These are phyloP conservation scores for Coelastrella sp. DNA, from an alignment of 139 green algal genomes.

Conservation along the genomic window DNA sequence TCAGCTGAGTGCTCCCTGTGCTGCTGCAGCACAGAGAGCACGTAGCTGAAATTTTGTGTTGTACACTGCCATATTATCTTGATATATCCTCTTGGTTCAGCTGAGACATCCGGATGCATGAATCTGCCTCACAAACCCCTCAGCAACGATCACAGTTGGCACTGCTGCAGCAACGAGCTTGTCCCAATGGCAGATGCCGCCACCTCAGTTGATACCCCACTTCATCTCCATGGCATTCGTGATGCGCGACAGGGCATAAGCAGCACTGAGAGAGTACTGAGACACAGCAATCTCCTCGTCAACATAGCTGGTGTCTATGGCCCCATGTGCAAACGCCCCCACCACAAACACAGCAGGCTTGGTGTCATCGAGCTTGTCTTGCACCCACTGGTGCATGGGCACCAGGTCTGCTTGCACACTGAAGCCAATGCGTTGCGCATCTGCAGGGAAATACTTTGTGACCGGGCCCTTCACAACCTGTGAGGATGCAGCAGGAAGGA, in stretches of 20 bases:
- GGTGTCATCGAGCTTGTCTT: conserved; percentile 52
- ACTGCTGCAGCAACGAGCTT: no score
- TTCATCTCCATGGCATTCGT: conserved; percentile 92
- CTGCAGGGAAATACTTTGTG: conserved; percentile 83
- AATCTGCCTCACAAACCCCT: no score
- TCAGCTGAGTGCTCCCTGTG: no score
- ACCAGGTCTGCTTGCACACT: conserved; percentile 75
- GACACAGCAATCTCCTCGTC: conserved; percentile 91
- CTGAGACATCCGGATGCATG: no score
- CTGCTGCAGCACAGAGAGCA: no score
- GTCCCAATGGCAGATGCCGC: neutral
- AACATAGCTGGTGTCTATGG: conserved; percentile 87
- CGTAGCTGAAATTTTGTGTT: no score
- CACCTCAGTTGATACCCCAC: conserved; percentile 78
- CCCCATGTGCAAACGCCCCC: conserved; percentile 94
- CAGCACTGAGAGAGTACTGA: conserved; percentile 92
- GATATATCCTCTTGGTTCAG: no score
- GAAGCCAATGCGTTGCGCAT: conserved; percentile 84
- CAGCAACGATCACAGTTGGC: no score
- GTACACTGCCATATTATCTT: no score
- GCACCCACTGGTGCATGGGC: conserved; percentile 66
- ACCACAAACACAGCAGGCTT: conserved; percentile 88
- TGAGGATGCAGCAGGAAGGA: neutral
- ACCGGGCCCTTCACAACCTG: conserved; percentile 92
- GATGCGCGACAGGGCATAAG: conserved; percentile 88